Evolutionary conservation across 2,329 filamentous ascomycete genomes (phyloP), one percentile per base, ranked within the genome.

Genomic region (Fusarium begoniae): DNA sequence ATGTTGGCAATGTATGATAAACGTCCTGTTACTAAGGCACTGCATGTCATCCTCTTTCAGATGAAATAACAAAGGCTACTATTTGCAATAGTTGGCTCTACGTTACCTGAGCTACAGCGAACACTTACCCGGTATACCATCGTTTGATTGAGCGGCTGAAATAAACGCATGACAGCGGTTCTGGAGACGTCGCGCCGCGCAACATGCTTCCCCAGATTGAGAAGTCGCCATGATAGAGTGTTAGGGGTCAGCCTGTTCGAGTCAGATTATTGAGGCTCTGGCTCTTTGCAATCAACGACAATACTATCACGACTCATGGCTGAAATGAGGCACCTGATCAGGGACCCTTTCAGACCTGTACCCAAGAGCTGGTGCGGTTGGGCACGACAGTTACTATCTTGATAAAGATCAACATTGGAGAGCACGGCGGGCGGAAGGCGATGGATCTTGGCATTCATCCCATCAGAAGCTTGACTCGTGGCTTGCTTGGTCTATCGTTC

Each of bases 401-500:
- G 64, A 75, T 74, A 67, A 64, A 59, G 62, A 75, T 74, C 61
- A 75, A 58, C 35, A 41, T 64, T 67, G 63, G 63, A 66, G 58
- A 76, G 68, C 55, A 48, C 67, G 61, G 63, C 67, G 55, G 53
- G 62, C 69, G 58, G 69, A 44, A 67, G 66, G 60, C 51, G 63
- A 59, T 69, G 66, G 71, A 66, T 47, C 59, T 59, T 41, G 45
- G 40, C 58, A 60, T 38, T 66, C 61, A 66, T 60, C 58, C 64
- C 55, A 58, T 48, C 35, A 57, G 30, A 61, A 56, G 48, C 66
- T 76, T 76, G 74, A 77, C 74, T 78, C 75, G 64, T 75, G 59
- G 45, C 66, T 62, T 66, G 45, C 67, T 53, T 63, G 55, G 47
- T 28, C 71, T 64, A 72, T 74, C 59, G 47, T 24, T 64, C 71